phyloP scores from a whole-genome alignment of 2,329 filamentous ascomycete genomes.

The Diplodia sapinea region DNA sequence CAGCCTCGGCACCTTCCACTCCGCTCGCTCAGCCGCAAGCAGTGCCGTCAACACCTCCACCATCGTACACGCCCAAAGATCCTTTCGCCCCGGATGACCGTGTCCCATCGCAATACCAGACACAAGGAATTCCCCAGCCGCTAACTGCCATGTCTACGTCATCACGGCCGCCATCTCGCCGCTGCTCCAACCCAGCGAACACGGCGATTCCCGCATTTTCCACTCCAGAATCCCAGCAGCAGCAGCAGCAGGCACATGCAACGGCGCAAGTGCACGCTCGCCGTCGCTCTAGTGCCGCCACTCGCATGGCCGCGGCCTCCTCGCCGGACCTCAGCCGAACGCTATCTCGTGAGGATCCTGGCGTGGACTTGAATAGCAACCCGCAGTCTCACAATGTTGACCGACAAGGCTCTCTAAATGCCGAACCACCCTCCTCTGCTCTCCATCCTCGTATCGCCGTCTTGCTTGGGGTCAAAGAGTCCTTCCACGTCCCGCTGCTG shows the following conservation, averaged over 20 bases:
- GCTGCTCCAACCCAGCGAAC: constrained; percentile 11
- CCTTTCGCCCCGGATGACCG: constrained; percentile 12
- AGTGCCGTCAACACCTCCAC: constrained; percentile 24
- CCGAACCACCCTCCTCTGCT: constrained; percentile 39
- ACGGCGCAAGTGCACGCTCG: neutral
- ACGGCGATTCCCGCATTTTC: neutral
- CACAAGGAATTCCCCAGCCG: neutral
- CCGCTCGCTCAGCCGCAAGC: constrained; percentile 32
- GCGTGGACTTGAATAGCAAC: neutral
- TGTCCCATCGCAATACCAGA: neutral
- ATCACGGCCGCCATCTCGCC: neutral
- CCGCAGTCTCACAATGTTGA: neutral
- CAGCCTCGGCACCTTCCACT: constrained; percentile 30
- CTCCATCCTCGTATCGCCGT: constrained; percentile 80
- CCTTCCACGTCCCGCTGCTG: constrained; percentile 76
- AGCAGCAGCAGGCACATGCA: neutral
- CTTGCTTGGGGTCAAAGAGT: constrained; percentile 72
- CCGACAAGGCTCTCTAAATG: neutral
- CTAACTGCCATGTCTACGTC: neutral
- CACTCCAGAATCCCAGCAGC: neutral
- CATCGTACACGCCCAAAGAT: constrained; percentile 28
- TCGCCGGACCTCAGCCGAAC: constrained; percentile 10
- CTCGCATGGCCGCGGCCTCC: constrained; percentile 2
- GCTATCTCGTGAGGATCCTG: constrained; percentile 7
- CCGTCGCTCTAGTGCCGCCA: constrained; percentile 11